Evolutionary conservation across 176 grass and related monocot species (phyloP).

Genomic region (Eragrostis nindensis): DNA sequence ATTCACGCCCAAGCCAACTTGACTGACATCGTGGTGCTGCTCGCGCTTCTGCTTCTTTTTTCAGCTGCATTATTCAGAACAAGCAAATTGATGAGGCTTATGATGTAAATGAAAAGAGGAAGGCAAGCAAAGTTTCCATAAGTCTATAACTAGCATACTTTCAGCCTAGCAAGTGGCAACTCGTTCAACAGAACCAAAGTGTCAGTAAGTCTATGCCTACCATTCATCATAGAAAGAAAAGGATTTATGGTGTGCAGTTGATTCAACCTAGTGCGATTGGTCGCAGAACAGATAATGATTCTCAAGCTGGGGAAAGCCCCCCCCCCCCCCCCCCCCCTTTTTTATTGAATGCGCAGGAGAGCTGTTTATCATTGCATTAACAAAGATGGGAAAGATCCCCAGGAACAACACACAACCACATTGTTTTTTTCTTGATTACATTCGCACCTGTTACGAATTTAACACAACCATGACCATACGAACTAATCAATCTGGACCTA

Average conservation of each 20-base stretch:
- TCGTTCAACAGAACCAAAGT: not conserved
- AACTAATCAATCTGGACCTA: too few relatives aligned
- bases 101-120: not conserved
- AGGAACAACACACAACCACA: too few relatives aligned
- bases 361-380: too few relatives aligned
- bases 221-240: not conserved
- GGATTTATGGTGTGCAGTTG: not conserved
- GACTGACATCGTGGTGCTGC: constrained; percentile 73
- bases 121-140: constrained; percentile 11
- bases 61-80: constrained; percentile 66
- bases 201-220: constrained; percentile 10
- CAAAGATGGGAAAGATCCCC: too few relatives aligned
- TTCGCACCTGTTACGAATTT: too few relatives aligned
- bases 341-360: too few relatives aligned
- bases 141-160: constrained; percentile 19
- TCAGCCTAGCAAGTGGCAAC: not conserved
- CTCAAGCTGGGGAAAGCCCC: not conserved
- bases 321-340: too few relatives aligned
- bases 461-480: too few relatives aligned
- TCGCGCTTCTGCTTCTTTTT: constrained; percentile 87
- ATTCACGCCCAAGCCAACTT: constrained; percentile 65
- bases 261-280: not conserved
- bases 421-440: too few relatives aligned
- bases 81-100: constrained; percentile 38
- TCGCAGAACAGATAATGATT: constrained; percentile 25